These are phyloP conservation scores for Herpetospermum pedunculosum DNA, from an alignment of 306 rosid species.

Conservation along the genomic window DNA sequence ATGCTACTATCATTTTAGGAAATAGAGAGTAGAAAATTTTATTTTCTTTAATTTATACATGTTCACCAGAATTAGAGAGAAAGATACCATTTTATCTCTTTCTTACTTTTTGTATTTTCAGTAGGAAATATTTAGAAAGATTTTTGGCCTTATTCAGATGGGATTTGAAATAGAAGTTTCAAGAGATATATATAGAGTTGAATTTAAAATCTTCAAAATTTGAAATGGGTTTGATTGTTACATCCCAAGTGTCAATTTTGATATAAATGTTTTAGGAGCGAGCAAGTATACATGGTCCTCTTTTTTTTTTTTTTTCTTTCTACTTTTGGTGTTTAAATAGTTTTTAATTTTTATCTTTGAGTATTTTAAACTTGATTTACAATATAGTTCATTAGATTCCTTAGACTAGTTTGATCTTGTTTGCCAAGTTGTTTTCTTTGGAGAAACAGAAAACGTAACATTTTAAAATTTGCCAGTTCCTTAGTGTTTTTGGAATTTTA, in stretches of 20 bases:
- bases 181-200: background rate
- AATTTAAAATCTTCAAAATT: background rate
- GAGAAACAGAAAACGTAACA: background rate
- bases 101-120: background rate
- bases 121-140: background rate
- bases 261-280: background rate
- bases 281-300: background rate
- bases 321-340: background rate
- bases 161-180: background rate
- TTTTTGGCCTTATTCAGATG: background rate
- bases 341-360: background rate
- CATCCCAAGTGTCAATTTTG: background rate
- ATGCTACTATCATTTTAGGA: background rate
- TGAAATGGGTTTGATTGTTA: background rate
- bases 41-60: background rate
- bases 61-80: background rate
- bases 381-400: background rate
- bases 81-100: background rate
- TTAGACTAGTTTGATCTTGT: background rate
- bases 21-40: background rate
- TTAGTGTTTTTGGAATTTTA: background rate
- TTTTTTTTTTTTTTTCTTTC: background rate
- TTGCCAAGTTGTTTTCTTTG: background rate
- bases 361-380: background rate
- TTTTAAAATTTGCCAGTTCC: background rate